phyloP scores from a whole-genome alignment of 2,329 filamentous ascomycete species.

The Albifimbria verrucaria region DNA sequence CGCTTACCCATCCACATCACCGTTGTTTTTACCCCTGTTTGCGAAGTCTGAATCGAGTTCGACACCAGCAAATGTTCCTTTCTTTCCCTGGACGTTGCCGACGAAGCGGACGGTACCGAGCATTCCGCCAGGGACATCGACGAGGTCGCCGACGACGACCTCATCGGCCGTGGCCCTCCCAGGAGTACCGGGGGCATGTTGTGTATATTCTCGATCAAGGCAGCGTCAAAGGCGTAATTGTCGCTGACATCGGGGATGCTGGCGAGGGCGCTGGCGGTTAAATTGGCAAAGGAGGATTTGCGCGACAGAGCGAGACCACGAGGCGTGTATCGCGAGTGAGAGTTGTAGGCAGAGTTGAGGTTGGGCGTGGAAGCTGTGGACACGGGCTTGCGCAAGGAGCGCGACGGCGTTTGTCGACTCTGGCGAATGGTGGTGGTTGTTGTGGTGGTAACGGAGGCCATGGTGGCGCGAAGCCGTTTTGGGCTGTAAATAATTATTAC shows the following conservation, averaged over 20 bases:
- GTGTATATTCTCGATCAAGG: slow-evolving; percentile 32
- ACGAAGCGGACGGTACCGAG: slow-evolving; percentile 85
- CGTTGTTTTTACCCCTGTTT: slow-evolving; percentile 85
- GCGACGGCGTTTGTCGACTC: slow-evolving; percentile 18
- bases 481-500: too few relatives aligned
- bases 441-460: slow-evolving; percentile 1
- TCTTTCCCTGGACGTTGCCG: slow-evolving; percentile 82
- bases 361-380: slow-evolving; percentile 57
- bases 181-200: slow-evolving; percentile 55
- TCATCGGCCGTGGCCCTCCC: slow-evolving; percentile 46
- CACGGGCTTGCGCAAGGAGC: slow-evolving; percentile 41
- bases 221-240: slow-evolving; percentile 58
- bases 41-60: slow-evolving; percentile 83
- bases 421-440: neutral
- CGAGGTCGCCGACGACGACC: slow-evolving; percentile 73
- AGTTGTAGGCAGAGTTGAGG: slow-evolving; percentile 48
- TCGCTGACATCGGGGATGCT: slow-evolving; percentile 65
- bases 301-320: slow-evolving; percentile 49
- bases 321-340: slow-evolving; percentile 44
- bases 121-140: slow-evolving; percentile 94
- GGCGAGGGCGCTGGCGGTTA: slow-evolving; percentile 62
- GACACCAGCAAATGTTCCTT: slow-evolving; percentile 86
- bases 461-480: slow-evolving; percentile 1
- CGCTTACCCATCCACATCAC: slow-evolving; percentile 87
- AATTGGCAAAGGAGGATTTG: slow-evolving; percentile 68